These are phyloP conservation scores for Alternaria solani DNA, from an alignment of 2,329 filamentous ascomycete genomes.

Conservation along the genomic window DNA sequence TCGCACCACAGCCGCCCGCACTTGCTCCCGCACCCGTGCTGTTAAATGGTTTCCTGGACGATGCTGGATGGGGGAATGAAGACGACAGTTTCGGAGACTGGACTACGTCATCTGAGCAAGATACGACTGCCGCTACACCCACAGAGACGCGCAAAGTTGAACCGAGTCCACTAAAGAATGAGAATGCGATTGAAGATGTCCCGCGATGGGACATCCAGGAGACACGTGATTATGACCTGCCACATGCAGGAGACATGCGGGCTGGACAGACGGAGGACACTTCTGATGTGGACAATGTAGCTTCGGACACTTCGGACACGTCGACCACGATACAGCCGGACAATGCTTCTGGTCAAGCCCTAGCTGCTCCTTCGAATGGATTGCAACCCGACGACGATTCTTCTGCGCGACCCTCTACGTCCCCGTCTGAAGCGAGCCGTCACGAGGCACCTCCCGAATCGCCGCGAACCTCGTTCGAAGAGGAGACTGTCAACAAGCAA, in stretches of 20 bases:
- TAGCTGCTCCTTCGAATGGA: conserved; percentile 10
- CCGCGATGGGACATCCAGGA: conserved; percentile 15
- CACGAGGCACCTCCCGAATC: conserved; percentile 42
- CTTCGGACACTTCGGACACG: conserved; percentile 44
- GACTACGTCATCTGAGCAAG: conserved; percentile 26
- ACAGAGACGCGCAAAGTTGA: conserved; percentile 7
- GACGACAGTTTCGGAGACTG: conserved; percentile 44
- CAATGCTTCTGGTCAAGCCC: conserved; percentile 5
- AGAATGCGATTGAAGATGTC: background rate
- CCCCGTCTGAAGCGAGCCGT: conserved; percentile 48
- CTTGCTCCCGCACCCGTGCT: conserved; percentile 28
- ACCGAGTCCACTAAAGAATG: background rate
- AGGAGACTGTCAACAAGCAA: conserved; percentile 19
- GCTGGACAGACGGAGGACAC: conserved; percentile 17
- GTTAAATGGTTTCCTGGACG: conserved; percentile 45
- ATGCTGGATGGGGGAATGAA: conserved; percentile 48
- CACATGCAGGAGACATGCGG: conserved; percentile 20
- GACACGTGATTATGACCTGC: background rate
- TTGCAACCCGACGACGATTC: conserved; percentile 37
- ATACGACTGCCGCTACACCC: conserved; percentile 5
- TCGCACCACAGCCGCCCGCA: conserved; percentile 26
- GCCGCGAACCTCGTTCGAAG: conserved; percentile 49
- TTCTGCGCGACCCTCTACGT: conserved; percentile 47
- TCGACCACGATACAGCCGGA: conserved; percentile 43
- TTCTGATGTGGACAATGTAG: conserved; percentile 23